Percentiles rank a stretch among this genome's conserved stretches.
Conservation (phyloP, 768 basidiomycete genomes). For the Symmetrospora coprosmae region DNA sequence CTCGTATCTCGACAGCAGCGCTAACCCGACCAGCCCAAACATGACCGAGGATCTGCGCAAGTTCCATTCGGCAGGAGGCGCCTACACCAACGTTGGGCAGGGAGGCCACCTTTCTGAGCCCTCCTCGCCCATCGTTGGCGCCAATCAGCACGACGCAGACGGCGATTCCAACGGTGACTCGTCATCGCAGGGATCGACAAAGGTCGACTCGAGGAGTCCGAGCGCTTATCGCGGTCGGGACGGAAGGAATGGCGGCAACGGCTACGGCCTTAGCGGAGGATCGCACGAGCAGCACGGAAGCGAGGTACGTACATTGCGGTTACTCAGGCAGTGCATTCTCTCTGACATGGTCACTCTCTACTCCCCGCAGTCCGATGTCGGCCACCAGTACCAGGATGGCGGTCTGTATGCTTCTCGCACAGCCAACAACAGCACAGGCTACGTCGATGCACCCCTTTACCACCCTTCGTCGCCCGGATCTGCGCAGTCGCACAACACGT, state of each 20-base stretch:
- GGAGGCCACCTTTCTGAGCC: neutral
- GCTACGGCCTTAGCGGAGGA: neutral
- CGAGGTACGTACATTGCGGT: slow-evolving; percentile 1
- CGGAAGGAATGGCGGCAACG: neutral
- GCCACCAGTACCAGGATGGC: slow-evolving; percentile 5
- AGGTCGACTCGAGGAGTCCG: slow-evolving; percentile 6
- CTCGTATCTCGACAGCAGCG: neutral
- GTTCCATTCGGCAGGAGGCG: slow-evolving; percentile 5
- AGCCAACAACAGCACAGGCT: slow-evolving; percentile 18
- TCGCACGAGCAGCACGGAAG: neutral
- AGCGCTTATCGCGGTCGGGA: neutral
- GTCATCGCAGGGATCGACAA: slow-evolving; percentile 8
- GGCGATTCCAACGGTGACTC: slow-evolving; percentile 6
- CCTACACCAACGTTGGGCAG: neutral
- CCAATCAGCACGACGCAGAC: slow-evolving; percentile 1
- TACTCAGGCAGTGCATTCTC: neutral
- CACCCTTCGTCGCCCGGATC: slow-evolving; percentile 23
- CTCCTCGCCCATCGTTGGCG: slow-evolving; percentile 1
- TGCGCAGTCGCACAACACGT: slow-evolving; percentile 21
- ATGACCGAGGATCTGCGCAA: slow-evolving; percentile 10
- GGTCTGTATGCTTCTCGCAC: slow-evolving; percentile 12
- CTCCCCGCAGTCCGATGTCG: slow-evolving; percentile 1
- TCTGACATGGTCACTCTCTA: neutral
- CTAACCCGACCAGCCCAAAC: neutral
- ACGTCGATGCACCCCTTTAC: slow-evolving; percentile 24